phyloP scores from a whole-genome alignment of 208 protist genomes.

The Leishmania major region DNA sequence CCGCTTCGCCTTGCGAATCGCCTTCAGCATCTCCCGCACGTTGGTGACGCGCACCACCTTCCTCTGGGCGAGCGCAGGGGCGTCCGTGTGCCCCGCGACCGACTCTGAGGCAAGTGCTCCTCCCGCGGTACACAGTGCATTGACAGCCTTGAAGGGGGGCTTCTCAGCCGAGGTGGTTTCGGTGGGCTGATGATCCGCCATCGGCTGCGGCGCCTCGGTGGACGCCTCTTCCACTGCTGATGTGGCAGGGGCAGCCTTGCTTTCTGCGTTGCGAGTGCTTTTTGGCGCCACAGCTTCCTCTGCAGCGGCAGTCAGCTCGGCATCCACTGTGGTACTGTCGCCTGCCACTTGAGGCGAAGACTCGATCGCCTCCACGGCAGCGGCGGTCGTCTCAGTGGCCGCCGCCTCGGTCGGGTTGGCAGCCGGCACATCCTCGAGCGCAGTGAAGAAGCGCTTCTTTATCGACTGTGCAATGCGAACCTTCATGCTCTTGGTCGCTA shows the following conservation, averaged over 20 bases:
- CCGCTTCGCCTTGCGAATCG: slow-evolving; percentile 14
- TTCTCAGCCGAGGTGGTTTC: neutral
- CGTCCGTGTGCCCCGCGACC: neutral
- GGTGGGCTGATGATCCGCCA: neutral
- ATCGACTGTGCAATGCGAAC: neutral
- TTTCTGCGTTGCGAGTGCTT: neutral
- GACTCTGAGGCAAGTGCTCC: neutral
- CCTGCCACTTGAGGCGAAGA: neutral
- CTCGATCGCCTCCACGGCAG: neutral
- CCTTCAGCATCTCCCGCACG: slow-evolving; percentile 6
- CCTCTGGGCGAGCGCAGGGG: neutral
- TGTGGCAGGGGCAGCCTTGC: neutral
- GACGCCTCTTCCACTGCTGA: neutral
- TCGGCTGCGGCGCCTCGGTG: neutral
- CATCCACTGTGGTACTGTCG: neutral
- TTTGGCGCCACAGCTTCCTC: slow-evolving; percentile 2
- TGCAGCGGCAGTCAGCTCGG: neutral
- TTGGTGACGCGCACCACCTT: slow-evolving; percentile 13
- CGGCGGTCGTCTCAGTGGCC: neutral
- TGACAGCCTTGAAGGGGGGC: neutral
- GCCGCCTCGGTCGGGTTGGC: neutral
- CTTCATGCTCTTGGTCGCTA: neutral
- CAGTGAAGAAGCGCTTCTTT: slow-evolving; percentile 4
- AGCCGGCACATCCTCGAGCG: slow-evolving; percentile 3
- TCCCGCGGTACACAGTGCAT: neutral